Conservation (phyloP, 116 monocot species). For the Trichopus zeylanicus region DNA sequence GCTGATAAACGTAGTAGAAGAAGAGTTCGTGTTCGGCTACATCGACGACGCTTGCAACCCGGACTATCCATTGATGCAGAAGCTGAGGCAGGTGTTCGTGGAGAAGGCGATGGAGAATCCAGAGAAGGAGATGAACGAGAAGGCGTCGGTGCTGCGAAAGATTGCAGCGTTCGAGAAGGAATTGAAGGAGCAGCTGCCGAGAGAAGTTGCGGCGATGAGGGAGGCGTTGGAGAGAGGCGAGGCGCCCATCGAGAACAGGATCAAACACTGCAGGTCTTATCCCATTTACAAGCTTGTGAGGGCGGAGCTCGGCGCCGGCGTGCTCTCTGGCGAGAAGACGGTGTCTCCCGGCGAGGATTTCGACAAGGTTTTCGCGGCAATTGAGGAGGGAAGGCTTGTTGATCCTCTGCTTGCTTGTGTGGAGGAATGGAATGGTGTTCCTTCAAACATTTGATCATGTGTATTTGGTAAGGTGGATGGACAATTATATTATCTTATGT, state of each 20-base stretch:
- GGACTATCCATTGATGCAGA: constrained; percentile 32
- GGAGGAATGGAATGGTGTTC: constrained; percentile 16
- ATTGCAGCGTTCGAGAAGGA: constrained; percentile 37
- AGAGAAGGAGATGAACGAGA: constrained; percentile 28
- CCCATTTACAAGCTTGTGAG: constrained; percentile 25
- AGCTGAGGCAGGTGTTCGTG: constrained; percentile 43
- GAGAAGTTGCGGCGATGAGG: constrained; percentile 29
- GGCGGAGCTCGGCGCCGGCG: constrained; percentile 18
- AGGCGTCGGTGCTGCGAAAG: constrained; percentile 19
- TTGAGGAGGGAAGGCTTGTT: constrained; percentile 15
- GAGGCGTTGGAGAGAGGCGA: constrained; percentile 19
- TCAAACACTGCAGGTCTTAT: constrained; percentile 24
- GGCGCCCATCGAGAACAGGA: constrained; percentile 16
- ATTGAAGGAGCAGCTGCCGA: constrained; percentile 16
- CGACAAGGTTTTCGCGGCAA: constrained; percentile 19
- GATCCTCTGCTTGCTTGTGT: constrained; percentile 13
- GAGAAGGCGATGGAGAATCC: constrained; percentile 38
- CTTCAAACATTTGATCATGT: background rate
- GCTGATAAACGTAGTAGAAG: constrained; percentile 27
- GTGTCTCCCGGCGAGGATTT: constrained; percentile 24
- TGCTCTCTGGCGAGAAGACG: constrained; percentile 34
- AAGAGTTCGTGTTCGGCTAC: constrained; percentile 45
- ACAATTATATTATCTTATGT: no score
- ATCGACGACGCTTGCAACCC: constrained; percentile 38
- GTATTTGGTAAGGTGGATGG: no score